These are phyloP conservation scores for Citeromyces hawaiiensis DNA, from an alignment of 1,139 yeast species.

Conservation along the genomic window DNA sequence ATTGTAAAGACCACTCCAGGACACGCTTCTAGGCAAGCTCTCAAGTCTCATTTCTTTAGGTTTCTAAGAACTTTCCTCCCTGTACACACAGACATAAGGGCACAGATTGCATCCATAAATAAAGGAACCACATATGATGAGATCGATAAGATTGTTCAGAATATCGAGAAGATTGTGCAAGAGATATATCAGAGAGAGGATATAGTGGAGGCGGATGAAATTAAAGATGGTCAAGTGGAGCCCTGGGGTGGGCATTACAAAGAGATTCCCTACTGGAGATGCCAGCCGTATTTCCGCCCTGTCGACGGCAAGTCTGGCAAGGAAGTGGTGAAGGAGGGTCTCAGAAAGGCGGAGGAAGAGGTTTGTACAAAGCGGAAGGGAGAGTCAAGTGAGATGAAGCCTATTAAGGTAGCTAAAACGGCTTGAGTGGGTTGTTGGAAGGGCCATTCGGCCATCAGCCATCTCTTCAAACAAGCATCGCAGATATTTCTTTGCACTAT, in stretches of 20 bases:
- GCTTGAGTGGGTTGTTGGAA: too few species aligned
- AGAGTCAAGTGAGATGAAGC: background rate
- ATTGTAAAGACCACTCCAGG: slow-evolving; percentile 58
- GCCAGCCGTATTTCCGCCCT: slow-evolving; percentile 88
- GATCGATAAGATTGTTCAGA: slow-evolving; percentile 47
- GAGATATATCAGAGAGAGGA: slow-evolving; percentile 34
- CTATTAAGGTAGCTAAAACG: background rate
- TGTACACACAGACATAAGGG: slow-evolving; percentile 64
- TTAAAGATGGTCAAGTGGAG: slow-evolving; percentile 39
- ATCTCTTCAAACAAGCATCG: too few species aligned
- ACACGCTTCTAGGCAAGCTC: slow-evolving; percentile 64
- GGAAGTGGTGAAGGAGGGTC: slow-evolving; percentile 21
- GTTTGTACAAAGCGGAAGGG: background rate
- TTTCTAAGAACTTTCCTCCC: slow-evolving; percentile 67
- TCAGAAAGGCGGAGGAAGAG: slow-evolving; percentile 9
- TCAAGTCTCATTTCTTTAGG: slow-evolving; percentile 91
- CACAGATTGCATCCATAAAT: slow-evolving; percentile 46
- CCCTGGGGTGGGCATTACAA: slow-evolving; percentile 74
- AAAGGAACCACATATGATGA: slow-evolving; percentile 31
- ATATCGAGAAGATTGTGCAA: slow-evolving; percentile 54
- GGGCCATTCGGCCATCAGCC: too few species aligned
- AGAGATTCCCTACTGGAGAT: slow-evolving; percentile 89
- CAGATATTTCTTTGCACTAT: too few species aligned
- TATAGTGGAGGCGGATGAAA: slow-evolving; percentile 33
- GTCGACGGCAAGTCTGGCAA: slow-evolving; percentile 57